Percentiles rank a stretch among this genome's conserved stretches.
phyloP scores from a whole-genome alignment of 2,329 filamentous ascomycete genomes.

The Penicillium sp. region DNA sequence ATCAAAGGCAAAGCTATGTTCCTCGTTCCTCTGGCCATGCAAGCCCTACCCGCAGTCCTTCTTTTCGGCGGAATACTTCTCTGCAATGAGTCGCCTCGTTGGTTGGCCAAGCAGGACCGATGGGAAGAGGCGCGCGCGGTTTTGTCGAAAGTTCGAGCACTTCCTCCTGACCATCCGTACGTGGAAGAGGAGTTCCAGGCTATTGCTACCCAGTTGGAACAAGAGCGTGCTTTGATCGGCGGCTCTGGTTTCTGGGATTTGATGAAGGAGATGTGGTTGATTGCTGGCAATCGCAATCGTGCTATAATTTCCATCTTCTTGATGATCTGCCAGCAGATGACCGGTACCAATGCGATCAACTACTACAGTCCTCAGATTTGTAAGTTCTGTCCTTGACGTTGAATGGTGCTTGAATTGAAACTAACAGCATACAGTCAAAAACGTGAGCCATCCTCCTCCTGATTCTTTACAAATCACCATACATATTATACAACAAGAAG shows the following conservation, averaged over 20 bases:
- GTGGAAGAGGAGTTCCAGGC: conserved; percentile 66
- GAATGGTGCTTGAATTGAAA: not conserved
- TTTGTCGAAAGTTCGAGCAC: conserved; percentile 63
- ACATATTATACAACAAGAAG: not conserved
- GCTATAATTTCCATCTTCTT: conserved; percentile 61
- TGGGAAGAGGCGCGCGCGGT: conserved; percentile 68
- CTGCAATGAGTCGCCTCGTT: conserved; percentile 71
- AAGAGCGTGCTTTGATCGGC: conserved; percentile 64
- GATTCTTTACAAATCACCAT: not conserved
- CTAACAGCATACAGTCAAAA: conserved; percentile 28
- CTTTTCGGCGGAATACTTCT: conserved; percentile 66
- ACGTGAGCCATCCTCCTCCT: conserved; percentile 21
- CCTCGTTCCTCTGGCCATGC: conserved; percentile 68
- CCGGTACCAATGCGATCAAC: conserved; percentile 64
- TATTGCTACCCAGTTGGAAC: conserved; percentile 66
- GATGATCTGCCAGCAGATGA: conserved; percentile 62
- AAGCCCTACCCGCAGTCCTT: conserved; percentile 67
- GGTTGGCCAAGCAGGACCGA: conserved; percentile 70
- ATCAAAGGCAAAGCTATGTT: conserved; percentile 59
- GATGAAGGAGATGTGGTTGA: conserved; percentile 68
- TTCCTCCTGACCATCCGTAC: conserved; percentile 60
- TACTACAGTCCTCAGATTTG: conserved; percentile 77
- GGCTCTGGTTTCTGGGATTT: conserved; percentile 61
- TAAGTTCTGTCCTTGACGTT: conserved; percentile 31
- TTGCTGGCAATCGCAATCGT: conserved; percentile 61